These are phyloP conservation scores for Aspergillus transmontanensis DNA, from an alignment of 2,329 filamentous ascomycete genomes.

Conservation along the genomic window DNA sequence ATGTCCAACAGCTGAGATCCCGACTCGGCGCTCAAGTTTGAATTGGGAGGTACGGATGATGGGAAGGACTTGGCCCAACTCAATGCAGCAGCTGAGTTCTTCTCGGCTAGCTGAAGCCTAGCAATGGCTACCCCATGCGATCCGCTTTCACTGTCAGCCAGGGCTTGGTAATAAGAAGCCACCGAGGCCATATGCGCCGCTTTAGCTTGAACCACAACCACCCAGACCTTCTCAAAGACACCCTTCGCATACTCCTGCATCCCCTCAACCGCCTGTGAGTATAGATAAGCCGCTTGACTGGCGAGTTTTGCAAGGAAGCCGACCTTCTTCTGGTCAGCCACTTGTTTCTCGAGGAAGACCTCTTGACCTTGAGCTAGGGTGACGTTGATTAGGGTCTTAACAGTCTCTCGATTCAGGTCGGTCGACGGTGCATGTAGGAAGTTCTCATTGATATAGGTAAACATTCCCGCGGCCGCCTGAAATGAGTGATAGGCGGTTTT, in stretches of 20 bases:
- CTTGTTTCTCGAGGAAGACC: constrained; percentile 95
- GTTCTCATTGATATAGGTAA: constrained; percentile 99
- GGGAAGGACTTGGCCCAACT: constrained; percentile 79
- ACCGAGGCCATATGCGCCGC: constrained; percentile 78
- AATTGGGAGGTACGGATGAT: constrained; percentile 72
- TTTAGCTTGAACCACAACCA: constrained; percentile 73
- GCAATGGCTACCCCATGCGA: constrained; percentile 84
- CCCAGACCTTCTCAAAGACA: constrained; percentile 93
- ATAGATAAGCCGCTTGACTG: constrained; percentile 85
- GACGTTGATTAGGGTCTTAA: constrained; percentile 89
- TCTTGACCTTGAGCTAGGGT: constrained; percentile 97
- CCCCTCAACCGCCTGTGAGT: constrained; percentile 83
- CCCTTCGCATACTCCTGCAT: constrained; percentile 89
- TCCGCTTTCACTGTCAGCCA: constrained; percentile 86
- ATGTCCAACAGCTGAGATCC: constrained; percentile 74
- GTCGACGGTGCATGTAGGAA: constrained; percentile 95
- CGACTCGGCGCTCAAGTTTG: constrained; percentile 82
- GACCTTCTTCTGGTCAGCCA: constrained; percentile 88
- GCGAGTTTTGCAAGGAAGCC: constrained; percentile 90
- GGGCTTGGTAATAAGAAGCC: constrained; percentile 90
- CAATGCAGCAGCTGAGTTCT: constrained; percentile 75
- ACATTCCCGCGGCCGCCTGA: constrained; percentile 98
- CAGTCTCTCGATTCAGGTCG: constrained; percentile 92
- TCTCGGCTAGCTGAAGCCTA: constrained; percentile 79
- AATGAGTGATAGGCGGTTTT: constrained; percentile 98